Base-by-base conservation (phyloP, 805 yeast species). In the Metschnikowia reukaufii region DNA sequence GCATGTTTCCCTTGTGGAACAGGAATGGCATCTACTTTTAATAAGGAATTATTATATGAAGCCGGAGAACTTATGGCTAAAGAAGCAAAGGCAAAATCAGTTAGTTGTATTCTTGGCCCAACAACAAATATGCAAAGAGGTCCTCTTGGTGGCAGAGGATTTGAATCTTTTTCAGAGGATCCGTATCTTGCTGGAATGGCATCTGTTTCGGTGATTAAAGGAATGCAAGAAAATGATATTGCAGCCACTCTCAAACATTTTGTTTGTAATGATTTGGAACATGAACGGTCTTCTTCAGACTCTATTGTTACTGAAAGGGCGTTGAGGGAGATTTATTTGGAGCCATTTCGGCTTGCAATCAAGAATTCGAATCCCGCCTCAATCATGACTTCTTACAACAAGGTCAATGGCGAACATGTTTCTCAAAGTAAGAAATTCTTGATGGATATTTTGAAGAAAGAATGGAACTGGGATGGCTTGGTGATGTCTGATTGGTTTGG, bases 1-100 rank as follows among this genome's bases (percentile, higher is more conserved):
- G 67, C 67, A 6, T 64, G 68, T 45, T 65, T 66, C 47, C 68
- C 69, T 1, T 65, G 69, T 49, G 69, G 69, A 8, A 65, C 68
- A n/a, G 67, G 58, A 3, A 52, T 66, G 51, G 68, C 64, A 7
- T 48, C 68, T 7, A 63, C 70, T 9, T 64, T 65, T 51, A 60
- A 65, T 52, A 58, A 61, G 44, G 54, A 55, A 4, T 57, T 66
- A 44, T 51, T 65, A 35, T n/a, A 20, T 6, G 50, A 57, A 23
- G 67, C 65, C 6, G 70, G 70, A n/a, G 52, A 46, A 18, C 58
- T 66, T 37, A 65, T 65, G 69, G 69, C 58, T 5, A 54, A 52
- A 7, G 70, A 66, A 48, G 66, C 68, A n/a, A 58, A 56, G 48
- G 61, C 58, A 19, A 66, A 64, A 48, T 54, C 66, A 39, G 68